Evolutionary conservation across 768 basidiomycete genomes (phyloP), one percentile per base, ranked within the genome.

Genomic region (Daedaleopsis nitida): DNA sequence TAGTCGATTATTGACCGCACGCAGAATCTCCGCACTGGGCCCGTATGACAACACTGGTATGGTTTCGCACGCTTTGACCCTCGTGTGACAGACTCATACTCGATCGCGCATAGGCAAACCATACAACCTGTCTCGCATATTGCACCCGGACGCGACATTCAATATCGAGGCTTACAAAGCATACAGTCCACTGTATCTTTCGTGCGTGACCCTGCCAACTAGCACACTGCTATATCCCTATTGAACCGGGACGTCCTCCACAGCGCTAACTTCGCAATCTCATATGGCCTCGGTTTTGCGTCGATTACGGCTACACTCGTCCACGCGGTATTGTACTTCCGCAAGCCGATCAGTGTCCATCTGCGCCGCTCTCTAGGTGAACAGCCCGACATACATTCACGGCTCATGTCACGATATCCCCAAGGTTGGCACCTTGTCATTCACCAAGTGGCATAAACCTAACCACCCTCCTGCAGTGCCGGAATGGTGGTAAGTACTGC

Each of bases 331-430:
- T 63, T 82, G 34, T 80, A 79, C 68, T 79, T 77, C 71, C 69
- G 76, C 58, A 77, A 75, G 65, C 78, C 75, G 55, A 80, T 78
- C 55, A 67, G 68, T 58, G 65, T 72, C 7, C 80, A 80, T 61
- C 68, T 76, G 24, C 73, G 76, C 57, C 68, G 79, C 34, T 75
- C 79, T n/a, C 68, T 80, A 52, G 67, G 68, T 44, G 81, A 81
- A 60, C 80, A 81, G 54, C 80, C 81, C 5, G 81, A 83, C 62
- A 75, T 83, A 56, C 82, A 83, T 55, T 77, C 79, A 10, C 72
- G 77, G 49, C 70, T 81, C 21, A 83, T 83, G 82, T 65, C 70
- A 19, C 59, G 62, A 44, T 69, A 69, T 44, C 66, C 57, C 3
- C 66, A 67, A 66, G 64, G 67, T 65, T 42, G n/a, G 63, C 35